A percentile compares a stretch with the other conserved stretches of the same genome.
phyloP scores from a whole-genome alignment of 352 stramenopile species.

The Stephanocyclus meneghinianus region DNA sequence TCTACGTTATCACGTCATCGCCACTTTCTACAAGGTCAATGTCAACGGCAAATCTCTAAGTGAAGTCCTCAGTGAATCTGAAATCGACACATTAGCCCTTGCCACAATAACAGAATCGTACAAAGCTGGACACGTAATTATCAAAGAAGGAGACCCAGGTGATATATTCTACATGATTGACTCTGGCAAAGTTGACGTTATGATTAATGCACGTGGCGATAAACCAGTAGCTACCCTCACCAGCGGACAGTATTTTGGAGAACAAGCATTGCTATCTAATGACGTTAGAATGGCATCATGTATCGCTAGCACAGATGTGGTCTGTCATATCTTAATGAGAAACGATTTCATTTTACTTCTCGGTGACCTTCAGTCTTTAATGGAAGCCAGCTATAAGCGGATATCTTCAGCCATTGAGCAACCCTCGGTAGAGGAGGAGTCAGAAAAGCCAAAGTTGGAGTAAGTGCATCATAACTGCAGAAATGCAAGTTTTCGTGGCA shows the following conservation, averaged over 20 bases:
- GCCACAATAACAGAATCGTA: constrained; percentile 69
- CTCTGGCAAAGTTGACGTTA: constrained; percentile 66
- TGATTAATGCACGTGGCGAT: constrained; percentile 53
- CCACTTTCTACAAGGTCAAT: constrained; percentile 41
- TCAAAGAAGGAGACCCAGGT: constrained; percentile 79
- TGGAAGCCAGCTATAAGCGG: constrained; percentile 37
- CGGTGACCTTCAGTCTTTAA: constrained; percentile 80
- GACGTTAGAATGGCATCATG: constrained; percentile 83
- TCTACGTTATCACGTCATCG: background rate
- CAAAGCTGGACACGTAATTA: constrained; percentile 76
- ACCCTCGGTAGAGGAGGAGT: background rate
- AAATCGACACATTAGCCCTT: constrained; percentile 80
- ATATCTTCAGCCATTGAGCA: constrained; percentile 2
- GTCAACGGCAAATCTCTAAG: constrained; percentile 56
- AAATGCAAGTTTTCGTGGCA: background rate
- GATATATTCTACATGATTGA: constrained; percentile 83
- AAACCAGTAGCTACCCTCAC: constrained; percentile 45
- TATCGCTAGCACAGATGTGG: constrained; percentile 58
- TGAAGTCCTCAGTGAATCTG: constrained; percentile 67
- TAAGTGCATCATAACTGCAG: background rate
- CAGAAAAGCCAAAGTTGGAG: constrained; percentile 18
- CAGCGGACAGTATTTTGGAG: constrained; percentile 81
- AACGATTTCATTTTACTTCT: constrained; percentile 92
- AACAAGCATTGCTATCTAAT: constrained; percentile 89
- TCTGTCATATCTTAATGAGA: constrained; percentile 86